Evolutionary conservation across 352 stramenopile species (phyloP), one percentile per base, ranked within the genome.

Genomic region (Bremia lactucae): DNA sequence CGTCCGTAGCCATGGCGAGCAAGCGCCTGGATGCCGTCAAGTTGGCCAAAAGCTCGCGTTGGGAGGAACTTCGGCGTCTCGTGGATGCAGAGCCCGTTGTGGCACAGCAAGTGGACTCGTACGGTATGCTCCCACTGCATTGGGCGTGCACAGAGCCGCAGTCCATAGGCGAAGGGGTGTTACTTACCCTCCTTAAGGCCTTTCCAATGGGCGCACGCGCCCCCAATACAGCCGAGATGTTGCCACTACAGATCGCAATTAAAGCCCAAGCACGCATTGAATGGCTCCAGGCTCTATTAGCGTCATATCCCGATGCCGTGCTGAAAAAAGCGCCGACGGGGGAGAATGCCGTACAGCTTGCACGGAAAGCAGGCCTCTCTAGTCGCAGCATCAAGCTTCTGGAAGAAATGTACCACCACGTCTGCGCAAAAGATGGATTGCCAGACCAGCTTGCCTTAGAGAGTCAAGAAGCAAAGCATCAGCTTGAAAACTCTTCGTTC

Each of bases 381-480:
- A 33, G 51, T 39, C 71, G 74, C 20, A 85, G 72, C n/a, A 33
- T 90, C 23, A 75, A 80, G 11, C 50, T 93, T 23, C 55, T 93
- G 0, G 80, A 93, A 41, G 80, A 93, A 29, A 93, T 93, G 80
- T 86, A 85, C 42, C 72, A 83, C 42, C 80, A 93, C 44, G 77
- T 93, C 22, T 87, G 74, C 43, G 59, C 76, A 20, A 83, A 85
- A 38, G 57, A 70, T 22, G 72, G 73, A 1, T 60, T 82, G 20
- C 60, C 70, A 13, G 72, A 84, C 42, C 58, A 67, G 13, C 11
- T 63, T 18, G 64, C 76, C 4, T 42, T 84, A n/a, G 70, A 68
- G 20, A 61, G 72, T 9, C 56, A 74, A 26, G 68, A 77, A 23
- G 40, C 26, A 6, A 52, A 53, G 29, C 0, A 46, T 23, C 49